Conservation (phyloP, 805 yeast genomes). For the Barnettozyma californica region DNA sequence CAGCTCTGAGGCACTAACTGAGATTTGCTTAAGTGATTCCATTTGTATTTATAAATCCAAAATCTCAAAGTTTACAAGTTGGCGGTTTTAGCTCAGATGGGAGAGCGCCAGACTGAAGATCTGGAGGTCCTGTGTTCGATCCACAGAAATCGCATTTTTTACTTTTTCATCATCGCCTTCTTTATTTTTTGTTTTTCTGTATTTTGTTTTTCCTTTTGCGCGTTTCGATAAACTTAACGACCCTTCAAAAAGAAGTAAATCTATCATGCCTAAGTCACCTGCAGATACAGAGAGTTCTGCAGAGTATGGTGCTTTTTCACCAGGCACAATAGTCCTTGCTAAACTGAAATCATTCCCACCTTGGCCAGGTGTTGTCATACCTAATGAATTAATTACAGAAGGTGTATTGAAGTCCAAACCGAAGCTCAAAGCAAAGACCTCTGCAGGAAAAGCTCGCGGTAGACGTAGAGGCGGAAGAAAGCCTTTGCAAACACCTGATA, state of each 20-base stretch:
- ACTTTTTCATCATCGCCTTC: slow-evolving; percentile 7
- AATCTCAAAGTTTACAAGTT: too few species aligned
- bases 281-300: background rate
- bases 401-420: slow-evolving; percentile 48
- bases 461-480: slow-evolving; percentile 7
- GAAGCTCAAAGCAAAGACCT: slow-evolving; percentile 25
- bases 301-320: slow-evolving; percentile 29
- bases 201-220: background rate
- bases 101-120: slow-evolving; percentile 37
- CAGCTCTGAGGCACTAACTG: too few species aligned
- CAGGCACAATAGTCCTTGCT: slow-evolving; percentile 61
- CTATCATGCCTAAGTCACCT: slow-evolving; percentile 3
- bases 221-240: background rate
- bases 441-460: slow-evolving; percentile 4
- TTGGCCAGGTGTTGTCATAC: slow-evolving; percentile 86
- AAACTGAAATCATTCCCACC: slow-evolving; percentile 84
- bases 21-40: too few species aligned
- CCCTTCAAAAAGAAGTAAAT: background rate
- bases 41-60: too few species aligned
- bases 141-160: slow-evolving; percentile 56
- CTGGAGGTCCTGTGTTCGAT: slow-evolving; percentile 84
- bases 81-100: slow-evolving; percentile 31
- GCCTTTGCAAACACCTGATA: background rate
- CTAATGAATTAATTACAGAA: slow-evolving; percentile 53
- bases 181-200: background rate